These are phyloP conservation scores for Malassezia dermatis DNA, from an alignment of 1,284 basidiomycete genomes.

Conservation along the genomic window DNA sequence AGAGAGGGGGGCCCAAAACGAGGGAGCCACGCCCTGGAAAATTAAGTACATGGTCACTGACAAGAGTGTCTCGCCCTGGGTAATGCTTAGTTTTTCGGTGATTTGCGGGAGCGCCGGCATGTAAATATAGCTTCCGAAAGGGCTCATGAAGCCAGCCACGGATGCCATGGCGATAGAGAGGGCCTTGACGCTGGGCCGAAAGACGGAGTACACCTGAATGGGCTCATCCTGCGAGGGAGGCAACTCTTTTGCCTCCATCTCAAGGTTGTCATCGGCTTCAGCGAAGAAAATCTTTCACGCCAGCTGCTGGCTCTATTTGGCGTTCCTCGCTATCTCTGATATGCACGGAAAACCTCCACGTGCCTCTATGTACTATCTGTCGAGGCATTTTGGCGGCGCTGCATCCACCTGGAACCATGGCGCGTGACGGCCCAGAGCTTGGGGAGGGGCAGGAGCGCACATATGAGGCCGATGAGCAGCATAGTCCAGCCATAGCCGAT, in stretches of 20 bases:
- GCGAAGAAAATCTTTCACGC: neutral
- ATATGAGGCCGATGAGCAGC: constrained; percentile 1
- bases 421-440: neutral
- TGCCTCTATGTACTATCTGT: neutral
- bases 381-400: neutral
- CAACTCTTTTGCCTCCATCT: neutral
- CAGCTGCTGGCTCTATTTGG: too few species aligned
- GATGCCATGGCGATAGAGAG: neutral
- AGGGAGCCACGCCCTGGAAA: constrained; percentile 53
- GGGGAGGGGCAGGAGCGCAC: constrained; percentile 1
- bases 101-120: constrained; percentile 65
- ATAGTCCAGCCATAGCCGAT: constrained; percentile 14
- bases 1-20: constrained; percentile 57
- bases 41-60: constrained; percentile 68
- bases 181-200: neutral
- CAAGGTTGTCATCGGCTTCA: neutral
- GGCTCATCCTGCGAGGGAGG: neutral
- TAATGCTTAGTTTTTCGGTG: constrained; percentile 56
- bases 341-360: neutral
- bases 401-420: neutral
- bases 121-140: constrained; percentile 55
- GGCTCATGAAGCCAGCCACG: constrained; percentile 6
- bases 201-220: neutral
- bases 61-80: constrained; percentile 62
- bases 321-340: neutral